Conservation (phyloP, 73 alveolate species). For the Tetrahymena thermophila region DNA sequence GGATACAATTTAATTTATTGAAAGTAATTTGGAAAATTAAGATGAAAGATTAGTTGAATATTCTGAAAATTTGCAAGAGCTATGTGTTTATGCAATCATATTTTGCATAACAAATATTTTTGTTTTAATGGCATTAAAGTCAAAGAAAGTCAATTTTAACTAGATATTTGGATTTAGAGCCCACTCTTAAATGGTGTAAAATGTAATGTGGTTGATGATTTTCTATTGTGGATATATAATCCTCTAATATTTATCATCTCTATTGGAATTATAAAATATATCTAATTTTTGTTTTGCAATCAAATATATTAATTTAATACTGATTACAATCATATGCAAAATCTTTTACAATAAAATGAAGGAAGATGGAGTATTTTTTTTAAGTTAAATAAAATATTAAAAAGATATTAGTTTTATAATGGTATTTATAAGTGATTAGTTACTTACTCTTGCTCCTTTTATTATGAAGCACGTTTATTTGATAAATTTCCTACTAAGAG, state of each 20-base stretch:
- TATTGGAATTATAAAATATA: background rate
- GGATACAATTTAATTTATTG: background rate
- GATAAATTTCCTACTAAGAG: background rate
- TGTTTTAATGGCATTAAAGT: background rate
- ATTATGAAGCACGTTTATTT: background rate
- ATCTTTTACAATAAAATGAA: background rate
- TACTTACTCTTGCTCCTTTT: background rate
- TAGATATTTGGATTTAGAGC: background rate
- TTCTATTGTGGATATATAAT: background rate
- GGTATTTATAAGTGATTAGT: background rate
- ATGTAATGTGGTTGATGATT: background rate
- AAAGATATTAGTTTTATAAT: background rate
- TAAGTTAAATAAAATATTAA: background rate
- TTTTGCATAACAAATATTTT: background rate
- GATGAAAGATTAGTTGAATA: background rate
- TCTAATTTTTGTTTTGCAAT: background rate
- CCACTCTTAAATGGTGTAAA: background rate
- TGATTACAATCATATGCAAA: background rate
- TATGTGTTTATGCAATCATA: background rate
- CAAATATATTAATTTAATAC: background rate
- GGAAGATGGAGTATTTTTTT: background rate
- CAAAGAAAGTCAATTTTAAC: background rate
- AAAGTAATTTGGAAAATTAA: background rate
- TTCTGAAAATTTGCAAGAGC: background rate
- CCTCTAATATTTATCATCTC: background rate